Conservation (phyloP, 1,139 yeast species). For the Blastobotrys niveus region DNA sequence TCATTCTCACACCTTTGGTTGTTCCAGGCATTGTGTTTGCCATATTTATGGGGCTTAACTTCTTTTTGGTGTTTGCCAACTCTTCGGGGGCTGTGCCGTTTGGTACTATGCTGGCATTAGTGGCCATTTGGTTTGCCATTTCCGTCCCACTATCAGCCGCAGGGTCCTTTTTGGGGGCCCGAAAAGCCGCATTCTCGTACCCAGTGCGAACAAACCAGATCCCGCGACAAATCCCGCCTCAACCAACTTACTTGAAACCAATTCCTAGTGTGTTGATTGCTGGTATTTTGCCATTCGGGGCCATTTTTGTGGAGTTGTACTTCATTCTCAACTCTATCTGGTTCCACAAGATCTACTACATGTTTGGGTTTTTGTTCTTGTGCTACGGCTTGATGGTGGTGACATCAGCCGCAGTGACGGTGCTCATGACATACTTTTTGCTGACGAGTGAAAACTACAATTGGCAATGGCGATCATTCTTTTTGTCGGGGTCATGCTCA, state of each 20-base stretch:
- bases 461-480: constrained; percentile 96
- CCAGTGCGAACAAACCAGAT: constrained; percentile 89
- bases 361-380: constrained; percentile 94
- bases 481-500: constrained; percentile 86
- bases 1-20: constrained; percentile 72
- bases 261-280: constrained; percentile 65
- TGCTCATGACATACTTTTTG: constrained; percentile 75
- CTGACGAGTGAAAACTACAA: constrained; percentile 87
- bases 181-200: constrained; percentile 49
- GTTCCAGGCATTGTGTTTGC: constrained; percentile 75
- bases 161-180: constrained; percentile 76
- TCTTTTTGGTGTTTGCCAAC: constrained; percentile 68
- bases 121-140: constrained; percentile 76
- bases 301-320: constrained; percentile 91
- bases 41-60: constrained; percentile 64
- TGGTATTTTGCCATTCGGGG: constrained; percentile 92
- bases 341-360: constrained; percentile 90
- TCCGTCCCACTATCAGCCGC: constrained; percentile 78
- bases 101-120: constrained; percentile 79
- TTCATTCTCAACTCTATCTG: constrained; percentile 82
- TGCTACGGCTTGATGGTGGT: constrained; percentile 76
- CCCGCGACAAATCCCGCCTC: constrained; percentile 91
- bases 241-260: constrained; percentile 76
- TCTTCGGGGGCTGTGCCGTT: constrained; percentile 96
- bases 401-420: constrained; percentile 76